Percentiles rank a stretch among this genome's conserved stretches.
Evolutionary conservation across 768 basidiomycete species (phyloP).

Genomic region (Leccinellum luteum): DNA sequence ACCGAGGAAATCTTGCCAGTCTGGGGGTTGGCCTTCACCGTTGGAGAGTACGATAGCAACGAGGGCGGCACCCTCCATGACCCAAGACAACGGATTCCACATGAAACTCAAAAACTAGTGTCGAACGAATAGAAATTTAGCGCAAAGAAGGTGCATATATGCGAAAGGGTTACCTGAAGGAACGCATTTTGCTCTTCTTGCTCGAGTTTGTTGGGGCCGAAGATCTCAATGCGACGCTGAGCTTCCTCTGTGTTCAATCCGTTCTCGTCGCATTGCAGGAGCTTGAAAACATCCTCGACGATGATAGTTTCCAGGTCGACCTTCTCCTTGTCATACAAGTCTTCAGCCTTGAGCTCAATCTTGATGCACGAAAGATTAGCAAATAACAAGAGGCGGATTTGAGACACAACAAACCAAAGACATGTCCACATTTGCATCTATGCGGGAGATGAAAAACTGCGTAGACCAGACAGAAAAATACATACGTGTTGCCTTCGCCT

Average conservation of each 20-base stretch:
- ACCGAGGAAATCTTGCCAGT: constrained; percentile 98
- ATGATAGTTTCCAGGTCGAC: constrained; percentile 97
- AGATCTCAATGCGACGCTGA: constrained; percentile 79
- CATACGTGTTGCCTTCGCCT: constrained; percentile 66
- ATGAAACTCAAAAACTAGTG: constrained; percentile 88
- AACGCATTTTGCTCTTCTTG: constrained; percentile 87
- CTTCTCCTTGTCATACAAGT: constrained; percentile 98
- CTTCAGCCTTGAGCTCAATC: constrained; percentile 91
- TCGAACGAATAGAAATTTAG: background rate
- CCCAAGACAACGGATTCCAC: constrained; percentile 99
- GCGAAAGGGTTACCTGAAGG: constrained; percentile 60
- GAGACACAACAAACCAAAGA: constrained; percentile 46
- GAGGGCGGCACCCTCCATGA: constrained; percentile 96
- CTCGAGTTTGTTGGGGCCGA: constrained; percentile 95
- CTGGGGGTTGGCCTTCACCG: constrained; percentile 80
- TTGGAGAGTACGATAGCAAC: constrained; percentile 97
- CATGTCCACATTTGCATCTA: constrained; percentile 90
- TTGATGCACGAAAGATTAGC: constrained; percentile 11
- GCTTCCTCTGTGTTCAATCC: constrained; percentile 81
- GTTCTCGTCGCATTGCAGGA: constrained; percentile 84
- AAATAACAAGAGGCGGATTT: background rate
- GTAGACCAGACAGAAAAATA: constrained; percentile 6
- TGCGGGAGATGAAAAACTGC: constrained; percentile 1
- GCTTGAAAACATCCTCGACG: constrained; percentile 94
- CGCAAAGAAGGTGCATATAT: background rate